Evolutionary conservation across 1,284 basidiomycete genomes (phyloP).

Genomic region (Ustilago curta): DNA sequence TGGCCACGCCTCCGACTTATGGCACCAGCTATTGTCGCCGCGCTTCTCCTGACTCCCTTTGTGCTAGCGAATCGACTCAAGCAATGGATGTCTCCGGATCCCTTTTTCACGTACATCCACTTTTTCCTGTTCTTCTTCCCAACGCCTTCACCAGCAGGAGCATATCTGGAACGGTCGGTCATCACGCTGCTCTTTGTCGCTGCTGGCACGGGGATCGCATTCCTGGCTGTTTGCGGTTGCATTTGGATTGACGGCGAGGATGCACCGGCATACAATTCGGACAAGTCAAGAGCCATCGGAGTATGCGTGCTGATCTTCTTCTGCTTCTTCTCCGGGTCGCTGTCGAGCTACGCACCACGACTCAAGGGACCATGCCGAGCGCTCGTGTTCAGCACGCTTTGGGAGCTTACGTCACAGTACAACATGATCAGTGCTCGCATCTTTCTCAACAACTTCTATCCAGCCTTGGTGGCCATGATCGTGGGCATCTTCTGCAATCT

Average conservation of each 20-base stretch:
- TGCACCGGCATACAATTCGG: constrained; percentile 32
- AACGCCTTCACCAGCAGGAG: constrained; percentile 45
- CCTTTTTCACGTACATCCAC: constrained; percentile 49
- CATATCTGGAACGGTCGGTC: constrained; percentile 52
- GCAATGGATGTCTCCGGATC: constrained; percentile 34
- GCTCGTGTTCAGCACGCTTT: constrained; percentile 49
- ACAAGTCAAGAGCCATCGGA: constrained; percentile 48
- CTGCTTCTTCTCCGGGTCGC: constrained; percentile 42
- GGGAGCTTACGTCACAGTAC: constrained; percentile 53
- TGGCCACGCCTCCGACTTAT: constrained; percentile 23
- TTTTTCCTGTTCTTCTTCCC: constrained; percentile 62
- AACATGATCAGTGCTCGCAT: constrained; percentile 38
- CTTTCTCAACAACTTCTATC: constrained; percentile 58
- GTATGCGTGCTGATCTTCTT: constrained; percentile 51
- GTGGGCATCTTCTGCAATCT: constrained; percentile 48
- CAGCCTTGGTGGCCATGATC: constrained; percentile 48
- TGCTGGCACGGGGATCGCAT: constrained; percentile 42
- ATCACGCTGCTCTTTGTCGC: constrained; percentile 47
- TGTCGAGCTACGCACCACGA: constrained; percentile 53
- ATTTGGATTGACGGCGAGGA: constrained; percentile 52
- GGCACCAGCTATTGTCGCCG: constrained; percentile 26
- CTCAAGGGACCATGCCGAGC: constrained; percentile 52
- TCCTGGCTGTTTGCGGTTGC: constrained; percentile 43
- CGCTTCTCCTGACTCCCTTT: constrained; percentile 49
- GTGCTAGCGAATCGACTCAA: constrained; percentile 31